Conservation (phyloP, 2,329 filamentous ascomycete species). For the Fusarium virguliforme region DNA sequence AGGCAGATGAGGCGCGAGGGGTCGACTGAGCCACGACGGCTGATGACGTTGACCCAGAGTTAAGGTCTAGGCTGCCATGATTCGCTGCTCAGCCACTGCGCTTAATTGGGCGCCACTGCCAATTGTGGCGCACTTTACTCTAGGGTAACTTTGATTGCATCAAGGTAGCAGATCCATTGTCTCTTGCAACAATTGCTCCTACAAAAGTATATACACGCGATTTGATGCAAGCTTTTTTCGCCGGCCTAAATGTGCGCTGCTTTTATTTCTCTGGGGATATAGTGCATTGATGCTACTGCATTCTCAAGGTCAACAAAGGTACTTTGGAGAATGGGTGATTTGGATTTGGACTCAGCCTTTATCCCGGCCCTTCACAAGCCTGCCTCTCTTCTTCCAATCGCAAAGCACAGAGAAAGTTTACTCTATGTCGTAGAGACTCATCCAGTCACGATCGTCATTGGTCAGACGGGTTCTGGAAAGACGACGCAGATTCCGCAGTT, state of each 20-base stretch:
- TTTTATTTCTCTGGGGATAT: background rate
- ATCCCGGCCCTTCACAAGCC: conserved; percentile 92
- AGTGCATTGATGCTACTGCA: background rate
- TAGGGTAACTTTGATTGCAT: conserved; percentile 36
- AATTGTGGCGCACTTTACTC: conserved; percentile 13
- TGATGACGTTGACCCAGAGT: conserved; percentile 59
- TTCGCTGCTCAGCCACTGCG: conserved; percentile 47
- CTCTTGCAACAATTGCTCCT: background rate
- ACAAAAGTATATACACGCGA: background rate
- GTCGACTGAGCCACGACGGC: conserved; percentile 53
- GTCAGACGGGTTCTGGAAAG: conserved; percentile 95
- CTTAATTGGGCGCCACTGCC: conserved; percentile 32
- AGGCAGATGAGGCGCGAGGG: conserved; percentile 52
- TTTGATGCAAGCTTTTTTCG: background rate
- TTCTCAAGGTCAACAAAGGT: background rate
- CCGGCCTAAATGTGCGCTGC: background rate
- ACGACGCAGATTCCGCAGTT: conserved; percentile 97
- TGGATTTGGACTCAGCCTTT: conserved; percentile 71
- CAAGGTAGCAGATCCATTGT: background rate
- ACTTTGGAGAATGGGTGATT: conserved; percentile 65
- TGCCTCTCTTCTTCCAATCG: conserved; percentile 85
- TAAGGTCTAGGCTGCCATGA: conserved; percentile 45
- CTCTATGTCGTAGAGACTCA: conserved; percentile 89
- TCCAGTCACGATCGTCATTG: conserved; percentile 89
- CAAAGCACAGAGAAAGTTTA: conserved; percentile 83